Evolutionary conservation across 2,329 filamentous ascomycete genomes (phyloP), one percentile per base, ranked within the genome.

Genomic region (Neonectria hederae): DNA sequence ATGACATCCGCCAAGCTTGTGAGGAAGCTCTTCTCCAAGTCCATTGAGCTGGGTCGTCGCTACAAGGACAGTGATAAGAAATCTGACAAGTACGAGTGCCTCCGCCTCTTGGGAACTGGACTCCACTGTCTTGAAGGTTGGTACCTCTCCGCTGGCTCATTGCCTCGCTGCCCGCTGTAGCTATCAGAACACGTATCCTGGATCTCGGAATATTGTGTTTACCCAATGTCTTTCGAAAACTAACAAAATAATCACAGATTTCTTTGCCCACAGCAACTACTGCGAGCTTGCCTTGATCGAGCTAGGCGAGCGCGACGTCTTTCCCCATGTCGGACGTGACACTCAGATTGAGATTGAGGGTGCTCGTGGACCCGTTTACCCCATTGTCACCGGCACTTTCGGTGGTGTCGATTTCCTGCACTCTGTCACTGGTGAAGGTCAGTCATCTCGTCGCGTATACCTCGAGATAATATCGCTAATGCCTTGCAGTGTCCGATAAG

Each of bases 321-420:
- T 97, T 78, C 93, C 95, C 26, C 94, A 97, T 74, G 92, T 96
- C 59, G 95, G 95, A 38, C 85, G 89, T 62, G 81, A 87, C 72
- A 93, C 93, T n/a, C 82, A 83, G 74, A 82, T 97, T 28, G 83
- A 87, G 49, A 84, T 97, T 28, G 83, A 86, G 35, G 93, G 92
- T 48, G 90, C 87, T 62, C 84, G 84, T 22, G 76, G 83, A 35
- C 75, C 84, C 5, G 92, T 97, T 65, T 97, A 92, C 72, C 94
- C 94, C 7, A 82, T 95, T 65, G 86, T 97, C 48, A 97, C 94
- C 1, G 94, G 95, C 64, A 97, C 94, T 7, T 97, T 97, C 78
- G 94, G 94, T 66, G 94, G 94, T 67, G 94, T 97, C 14, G 95
- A 97, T 75, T 97, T 97, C 81, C 83, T 97, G 65, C 93, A 97